phyloP scores from a whole-genome alignment of 768 basidiomycete genomes.

The Mycena galopus region DNA sequence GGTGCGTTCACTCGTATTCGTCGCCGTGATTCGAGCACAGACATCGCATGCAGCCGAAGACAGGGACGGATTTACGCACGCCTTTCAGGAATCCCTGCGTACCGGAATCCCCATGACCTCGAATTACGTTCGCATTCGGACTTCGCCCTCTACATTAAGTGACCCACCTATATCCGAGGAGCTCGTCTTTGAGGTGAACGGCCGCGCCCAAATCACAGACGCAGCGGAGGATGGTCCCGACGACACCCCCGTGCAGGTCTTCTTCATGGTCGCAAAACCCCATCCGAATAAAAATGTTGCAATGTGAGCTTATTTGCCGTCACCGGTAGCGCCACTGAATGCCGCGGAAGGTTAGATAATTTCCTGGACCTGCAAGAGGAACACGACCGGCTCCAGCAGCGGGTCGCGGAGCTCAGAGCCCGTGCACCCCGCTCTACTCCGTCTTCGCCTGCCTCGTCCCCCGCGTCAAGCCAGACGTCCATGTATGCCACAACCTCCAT shows the following conservation, averaged over 20 bases:
- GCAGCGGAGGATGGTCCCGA: conserved; percentile 39
- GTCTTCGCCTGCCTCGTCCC: conserved; percentile 40
- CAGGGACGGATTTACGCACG: conserved; percentile 64
- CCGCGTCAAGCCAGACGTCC: conserved; percentile 41
- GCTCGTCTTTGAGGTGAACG: conserved; percentile 79
- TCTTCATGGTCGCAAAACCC: conserved; percentile 83
- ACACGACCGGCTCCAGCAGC: conserved; percentile 83
- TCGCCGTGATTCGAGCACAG: conserved; percentile 19
- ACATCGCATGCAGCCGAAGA: conserved; percentile 64
- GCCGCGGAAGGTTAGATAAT: conserved; percentile 68
- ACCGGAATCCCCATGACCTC: conserved; percentile 62
- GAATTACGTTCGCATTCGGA: conserved; percentile 71
- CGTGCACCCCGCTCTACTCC: conserved; percentile 42
- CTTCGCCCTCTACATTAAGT: conserved; percentile 44
- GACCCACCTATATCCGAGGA: conserved; percentile 50
- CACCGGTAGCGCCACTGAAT: conserved; percentile 50
- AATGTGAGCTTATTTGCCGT: conserved; percentile 50
- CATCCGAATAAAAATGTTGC: conserved; percentile 76
- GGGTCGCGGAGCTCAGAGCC: conserved; percentile 59
- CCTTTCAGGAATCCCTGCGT: conserved; percentile 69
- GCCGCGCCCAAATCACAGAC: conserved; percentile 66
- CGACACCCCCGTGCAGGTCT: conserved; percentile 56
- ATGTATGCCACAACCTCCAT: conserved; percentile 47
- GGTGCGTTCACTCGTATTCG: conserved; percentile 53
- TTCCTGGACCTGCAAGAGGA: conserved; percentile 89